Conservation (phyloP, 495 filamentous ascomycete species). For the Lineolata rhizophorae region DNA sequence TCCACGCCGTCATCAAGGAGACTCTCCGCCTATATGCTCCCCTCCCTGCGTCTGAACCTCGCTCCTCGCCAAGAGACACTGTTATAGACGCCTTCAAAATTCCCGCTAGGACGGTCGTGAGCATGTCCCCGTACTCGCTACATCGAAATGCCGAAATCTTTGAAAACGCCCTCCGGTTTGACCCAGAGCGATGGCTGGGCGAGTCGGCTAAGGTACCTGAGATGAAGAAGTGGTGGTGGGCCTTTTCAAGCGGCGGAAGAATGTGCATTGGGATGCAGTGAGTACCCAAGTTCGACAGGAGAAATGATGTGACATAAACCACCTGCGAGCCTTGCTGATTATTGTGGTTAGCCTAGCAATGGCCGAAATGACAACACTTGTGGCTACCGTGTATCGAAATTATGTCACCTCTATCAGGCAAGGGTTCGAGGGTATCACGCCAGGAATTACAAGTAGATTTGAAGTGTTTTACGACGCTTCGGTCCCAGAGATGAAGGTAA, state of each 20-base stretch:
- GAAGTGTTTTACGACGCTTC: constrained; percentile 22
- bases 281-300: neutral
- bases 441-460: constrained; percentile 19
- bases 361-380: constrained; percentile 23
- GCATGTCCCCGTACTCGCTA: constrained; percentile 4
- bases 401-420: constrained; percentile 13
- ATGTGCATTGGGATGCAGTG: constrained; percentile 7
- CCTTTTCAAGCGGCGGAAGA: constrained; percentile 6
- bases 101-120: constrained; percentile 1
- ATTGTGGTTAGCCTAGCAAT: constrained; percentile 3
- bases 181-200: constrained; percentile 4
- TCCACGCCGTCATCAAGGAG: constrained; percentile 5
- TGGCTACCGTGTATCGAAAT: constrained; percentile 17
- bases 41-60: constrained; percentile 5
- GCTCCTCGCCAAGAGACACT: neutral
- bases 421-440: constrained; percentile 11
- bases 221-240: constrained; percentile 8
- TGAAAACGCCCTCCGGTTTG: constrained; percentile 2
- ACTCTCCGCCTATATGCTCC: constrained; percentile 4
- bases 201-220: neutral
- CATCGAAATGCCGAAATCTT: constrained; percentile 4
- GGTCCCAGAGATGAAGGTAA: constrained; percentile 1
- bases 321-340: neutral
- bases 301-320: neutral
- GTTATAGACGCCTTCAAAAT: constrained; percentile 3